Base-by-base conservation (phyloP, 192 early-diverging fungal genomes). In the Linnemannia schmuckeri region DNA sequence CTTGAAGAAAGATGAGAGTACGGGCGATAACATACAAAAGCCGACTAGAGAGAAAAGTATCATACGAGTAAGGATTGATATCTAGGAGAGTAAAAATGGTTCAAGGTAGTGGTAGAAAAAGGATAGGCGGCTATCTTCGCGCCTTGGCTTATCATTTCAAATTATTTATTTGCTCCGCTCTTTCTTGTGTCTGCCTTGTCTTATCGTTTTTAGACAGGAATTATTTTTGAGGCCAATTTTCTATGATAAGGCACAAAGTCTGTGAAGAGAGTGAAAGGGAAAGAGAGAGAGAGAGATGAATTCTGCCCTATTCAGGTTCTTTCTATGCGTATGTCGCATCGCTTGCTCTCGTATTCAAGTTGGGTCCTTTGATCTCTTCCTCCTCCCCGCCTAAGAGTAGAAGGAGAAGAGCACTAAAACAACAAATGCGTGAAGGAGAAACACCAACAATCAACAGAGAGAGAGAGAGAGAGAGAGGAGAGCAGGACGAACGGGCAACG, bases 101-200 rank as follows among this genome's bases (percentile, higher is more conserved):
- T 20, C 18, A n/a, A 20, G 55, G 55, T 22, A 57, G 55, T 22
- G 49, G 49, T 52, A 52, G 49, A 52, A 52, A 52, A 52, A 20
- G 3, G 49, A 17, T 52, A 52, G 17, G 49, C 49, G 5, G 20
- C 27, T 27, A 33, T 66, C 27, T 27, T 66, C 12, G 18, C 61
- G 27, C 61, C 61, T 12, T 15, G 7, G 61, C 61, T 66, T 66
- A 66, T 66, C 61, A 66, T 66, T 33, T 12, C 27, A 27, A 13
- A 33, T 35, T 66, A 66, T 33, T 66, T 66, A 66, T 66, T 66
- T 66, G 61, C 61, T 66, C 61, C 61, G 61, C 61, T 66, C 27
- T 15, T 66, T 66, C 27, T 57, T 55, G 18, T 55, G 18, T 55
- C 22, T 55, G 5, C 2, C 54, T 10, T 57, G 55, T 35, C 61